phyloP scores from a whole-genome alignment of 2,329 filamentous ascomycete genomes.

The Neocucurbitaria cava region DNA sequence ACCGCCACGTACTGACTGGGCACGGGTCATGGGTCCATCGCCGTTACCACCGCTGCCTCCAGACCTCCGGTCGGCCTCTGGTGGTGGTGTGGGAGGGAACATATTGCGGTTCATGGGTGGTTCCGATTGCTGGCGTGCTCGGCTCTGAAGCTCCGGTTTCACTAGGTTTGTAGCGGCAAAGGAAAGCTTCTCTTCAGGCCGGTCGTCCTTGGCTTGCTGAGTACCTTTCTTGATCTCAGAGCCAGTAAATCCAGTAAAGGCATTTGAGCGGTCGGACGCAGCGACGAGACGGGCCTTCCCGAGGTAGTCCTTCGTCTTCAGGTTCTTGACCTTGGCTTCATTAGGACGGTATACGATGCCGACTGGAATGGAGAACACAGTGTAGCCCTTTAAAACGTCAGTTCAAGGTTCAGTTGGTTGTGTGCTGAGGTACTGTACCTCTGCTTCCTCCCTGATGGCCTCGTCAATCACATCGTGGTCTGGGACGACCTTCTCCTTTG shows the following conservation, averaged over 20 bases:
- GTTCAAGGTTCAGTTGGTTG: background rate
- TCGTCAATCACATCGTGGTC: conserved; percentile 99
- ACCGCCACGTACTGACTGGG: conserved; percentile 57
- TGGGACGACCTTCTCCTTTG: conserved; percentile 93
- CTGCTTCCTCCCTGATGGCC: conserved; percentile 89
- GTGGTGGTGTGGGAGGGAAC: conserved; percentile 98
- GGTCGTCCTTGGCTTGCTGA: conserved; percentile 71
- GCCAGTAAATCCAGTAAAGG: conserved; percentile 81
- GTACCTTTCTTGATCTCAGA: conserved; percentile 76
- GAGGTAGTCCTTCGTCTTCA: conserved; percentile 97
- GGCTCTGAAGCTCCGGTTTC: conserved; percentile 80
- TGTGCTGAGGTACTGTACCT: conserved; percentile 62
- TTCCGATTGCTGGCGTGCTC: conserved; percentile 81
- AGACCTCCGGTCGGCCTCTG: conserved; percentile 72
- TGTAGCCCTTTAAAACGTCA: conserved; percentile 75
- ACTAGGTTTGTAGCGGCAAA: conserved; percentile 94
- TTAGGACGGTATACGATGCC: conserved; percentile 95
- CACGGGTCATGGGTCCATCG: conserved; percentile 52
- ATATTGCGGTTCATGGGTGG: conserved; percentile 79
- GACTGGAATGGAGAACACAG: conserved; percentile 97
- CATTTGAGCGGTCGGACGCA: conserved; percentile 79
- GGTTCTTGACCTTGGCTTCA: conserved; percentile 96
- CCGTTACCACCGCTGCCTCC: conserved; percentile 26
- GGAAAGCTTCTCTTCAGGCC: conserved; percentile 82
- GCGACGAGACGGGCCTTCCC: conserved; percentile 95